Evolutionary conservation across 495 filamentous ascomycete genomes (phyloP), one percentile per base, ranked within the genome.

Genomic region (Penicillium macrosclerotiorum): DNA sequence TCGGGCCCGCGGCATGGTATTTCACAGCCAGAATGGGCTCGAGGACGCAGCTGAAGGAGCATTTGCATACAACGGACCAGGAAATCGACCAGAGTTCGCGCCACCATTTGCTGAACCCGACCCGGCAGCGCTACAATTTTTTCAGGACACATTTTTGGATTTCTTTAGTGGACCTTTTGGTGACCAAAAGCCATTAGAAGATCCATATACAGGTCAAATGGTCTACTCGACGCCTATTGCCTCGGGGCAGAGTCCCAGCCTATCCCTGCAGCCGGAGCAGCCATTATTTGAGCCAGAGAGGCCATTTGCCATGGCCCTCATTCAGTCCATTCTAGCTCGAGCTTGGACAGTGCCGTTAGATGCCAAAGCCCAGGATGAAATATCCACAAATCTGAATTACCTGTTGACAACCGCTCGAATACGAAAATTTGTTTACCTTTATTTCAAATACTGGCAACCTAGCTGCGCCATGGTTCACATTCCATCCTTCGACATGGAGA

Each of bases 391-490:
- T 17, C 56, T 74, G 3, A 66, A 62, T 31, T 70, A 65, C 16
- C 36, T 75, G 2, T 57, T 77, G 19, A 72, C 65, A 0, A 73
- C 72, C 0, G 57, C 64, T 1, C 64, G 67, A 12, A 73, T 77
- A 14, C 65, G 60, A 8, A 73, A 69, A 35, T 71, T 69, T 24
- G 47, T 68, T 0, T 36, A 52, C 11, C 51, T 75, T 4, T 75
- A 75, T 47, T 73, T 73, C 49, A 63, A 63, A 35, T 71, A 67
- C 44, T 77, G 74, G 74, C 71, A 77, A 25, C 63, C 59, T 3
- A 73, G 65, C 48, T 74, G 70, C 38, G 44, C 68, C 2, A 68
- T 75, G 27, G 45, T 75, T 8, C 71, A 74, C 42, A 23, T 50
- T 2, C 63, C 68, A 1, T 60, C 70, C 0, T 75, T 77, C 27